Percentiles rank a stretch among this genome's conserved stretches.
phyloP scores from a whole-genome alignment of 805 yeast species.

The Monosporozyma aerobia region DNA sequence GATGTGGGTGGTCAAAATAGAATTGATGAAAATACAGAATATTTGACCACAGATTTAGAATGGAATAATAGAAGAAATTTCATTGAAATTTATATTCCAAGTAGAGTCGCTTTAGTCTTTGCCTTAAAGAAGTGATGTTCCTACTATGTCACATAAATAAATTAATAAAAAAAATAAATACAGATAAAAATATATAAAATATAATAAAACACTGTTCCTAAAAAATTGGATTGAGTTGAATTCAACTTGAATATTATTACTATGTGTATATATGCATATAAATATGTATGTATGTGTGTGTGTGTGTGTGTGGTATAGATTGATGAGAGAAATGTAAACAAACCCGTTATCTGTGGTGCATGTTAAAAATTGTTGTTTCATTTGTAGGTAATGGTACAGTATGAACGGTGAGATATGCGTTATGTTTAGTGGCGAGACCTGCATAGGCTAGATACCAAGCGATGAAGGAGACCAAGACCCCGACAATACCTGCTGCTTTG shows the following conservation, averaged over 20 bases:
- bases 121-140: slow-evolving; percentile 30
- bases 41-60: slow-evolving; percentile 58
- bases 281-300: too few relatives aligned
- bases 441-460: slow-evolving; percentile 68
- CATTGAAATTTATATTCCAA: slow-evolving; percentile 73
- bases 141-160: too few relatives aligned
- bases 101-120: slow-evolving; percentile 56
- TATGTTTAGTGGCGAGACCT: slow-evolving; percentile 55
- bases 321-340: too few relatives aligned
- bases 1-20: slow-evolving; percentile 78
- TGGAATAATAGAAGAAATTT: slow-evolving; percentile 80
- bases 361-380: slow-evolving; percentile 7
- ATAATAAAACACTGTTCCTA: too few relatives aligned
- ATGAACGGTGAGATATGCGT: slow-evolving; percentile 35
- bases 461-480: slow-evolving; percentile 48
- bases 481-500: slow-evolving; percentile 57
- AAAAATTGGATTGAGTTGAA: too few relatives aligned
- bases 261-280: not conserved
- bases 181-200: too few relatives aligned
- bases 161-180: too few relatives aligned
- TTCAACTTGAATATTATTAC: not conserved
- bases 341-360: not conserved
- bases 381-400: slow-evolving; percentile 29
- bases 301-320: too few relatives aligned
- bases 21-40: slow-evolving; percentile 46